Evolutionary conservation across 441 rosid species (phyloP).

Genomic region (Melastoma candidum): DNA sequence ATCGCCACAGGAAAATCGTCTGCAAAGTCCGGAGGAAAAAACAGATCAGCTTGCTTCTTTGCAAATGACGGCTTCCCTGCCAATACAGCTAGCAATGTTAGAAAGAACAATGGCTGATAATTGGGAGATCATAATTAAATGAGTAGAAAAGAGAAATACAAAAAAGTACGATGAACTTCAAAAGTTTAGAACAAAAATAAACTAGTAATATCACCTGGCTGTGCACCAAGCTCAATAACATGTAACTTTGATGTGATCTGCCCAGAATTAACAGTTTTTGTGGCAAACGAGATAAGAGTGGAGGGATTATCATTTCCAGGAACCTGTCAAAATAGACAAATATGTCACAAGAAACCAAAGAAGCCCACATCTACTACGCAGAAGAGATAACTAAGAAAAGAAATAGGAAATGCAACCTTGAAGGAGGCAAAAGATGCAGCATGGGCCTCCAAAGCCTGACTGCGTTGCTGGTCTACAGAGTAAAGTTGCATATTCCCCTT

Average conservation of each 20-base stretch:
- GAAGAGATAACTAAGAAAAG: not conserved
- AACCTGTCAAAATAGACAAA: conserved; percentile 34
- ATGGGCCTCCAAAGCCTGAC: conserved; percentile 99
- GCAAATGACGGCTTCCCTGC: conserved; percentile 92
- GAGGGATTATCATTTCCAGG: conserved; percentile 98
- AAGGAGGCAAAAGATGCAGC: conserved; percentile 94
- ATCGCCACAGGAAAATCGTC: conserved; percentile 99
- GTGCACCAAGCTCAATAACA: conserved; percentile 98
- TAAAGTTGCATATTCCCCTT: conserved; percentile 99
- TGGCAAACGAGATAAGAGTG: conserved; percentile 80
- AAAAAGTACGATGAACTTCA: no score
- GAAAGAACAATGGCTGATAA: no score
- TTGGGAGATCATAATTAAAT: no score
- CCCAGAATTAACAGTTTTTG: conserved; percentile 85
- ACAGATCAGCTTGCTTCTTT: conserved; percentile 97
- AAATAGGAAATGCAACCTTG: conserved; percentile 37
- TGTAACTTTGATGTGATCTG: conserved; percentile 94
- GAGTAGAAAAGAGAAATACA: no score
- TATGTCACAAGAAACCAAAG: not conserved
- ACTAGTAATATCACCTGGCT: conserved; percentile 43
- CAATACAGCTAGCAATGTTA: not conserved
- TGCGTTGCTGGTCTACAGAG: conserved; percentile 97
- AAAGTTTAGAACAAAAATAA: no score
- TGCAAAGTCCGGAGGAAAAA: conserved; percentile 99
- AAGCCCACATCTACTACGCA: not conserved